A percentile compares a stretch with the other conserved stretches of the same genome.
Conservation (phyloP, 129 eudicot species). For the Flaveria robusta region DNA sequence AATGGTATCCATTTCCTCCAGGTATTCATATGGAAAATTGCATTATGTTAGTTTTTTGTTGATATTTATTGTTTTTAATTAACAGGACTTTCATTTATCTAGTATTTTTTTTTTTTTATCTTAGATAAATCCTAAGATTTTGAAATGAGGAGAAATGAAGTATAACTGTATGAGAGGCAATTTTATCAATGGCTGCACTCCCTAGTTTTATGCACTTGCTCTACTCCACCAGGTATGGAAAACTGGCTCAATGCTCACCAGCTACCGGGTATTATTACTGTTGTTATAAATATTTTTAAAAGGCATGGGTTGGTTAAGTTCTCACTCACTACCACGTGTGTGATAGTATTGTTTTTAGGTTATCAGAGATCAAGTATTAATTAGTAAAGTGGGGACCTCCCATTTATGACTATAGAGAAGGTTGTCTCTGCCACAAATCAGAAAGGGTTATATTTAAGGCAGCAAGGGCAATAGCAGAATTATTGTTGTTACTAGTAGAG, state of each 20-base stretch:
- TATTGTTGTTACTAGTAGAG: slow-evolving; percentile 84
- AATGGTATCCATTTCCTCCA: slow-evolving; percentile 93
- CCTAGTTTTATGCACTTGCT: slow-evolving; percentile 95
- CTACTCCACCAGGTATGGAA: slow-evolving; percentile 78
- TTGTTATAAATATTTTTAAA: not conserved
- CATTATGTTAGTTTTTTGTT: not conserved
- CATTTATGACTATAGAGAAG: slow-evolving; percentile 91
- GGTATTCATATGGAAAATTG: slow-evolving; percentile 46
- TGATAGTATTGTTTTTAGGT: slow-evolving; percentile 48
- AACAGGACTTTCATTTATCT: not conserved
- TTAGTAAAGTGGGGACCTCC: slow-evolving; percentile 81
- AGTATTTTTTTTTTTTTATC: not conserved
- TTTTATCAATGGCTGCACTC: slow-evolving; percentile 83
- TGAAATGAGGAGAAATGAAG: slow-evolving; percentile 97
- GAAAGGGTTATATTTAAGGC: slow-evolving; percentile 97
- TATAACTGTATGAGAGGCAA: slow-evolving; percentile 65
- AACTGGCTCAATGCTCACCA: not conserved
- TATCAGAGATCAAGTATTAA: slow-evolving; percentile 78
- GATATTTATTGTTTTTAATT: not conserved
- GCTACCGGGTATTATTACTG: slow-evolving; percentile 47
- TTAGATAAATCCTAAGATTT: slow-evolving; percentile 81
- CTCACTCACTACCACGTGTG: slow-evolving; percentile 7
- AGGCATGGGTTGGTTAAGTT: slow-evolving; percentile 27
- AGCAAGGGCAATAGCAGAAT: slow-evolving; percentile 90
- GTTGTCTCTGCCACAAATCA: slow-evolving; percentile 95